phyloP scores from a whole-genome alignment of 2,329 filamentous ascomycete genomes.

The Diplodia mutila region DNA sequence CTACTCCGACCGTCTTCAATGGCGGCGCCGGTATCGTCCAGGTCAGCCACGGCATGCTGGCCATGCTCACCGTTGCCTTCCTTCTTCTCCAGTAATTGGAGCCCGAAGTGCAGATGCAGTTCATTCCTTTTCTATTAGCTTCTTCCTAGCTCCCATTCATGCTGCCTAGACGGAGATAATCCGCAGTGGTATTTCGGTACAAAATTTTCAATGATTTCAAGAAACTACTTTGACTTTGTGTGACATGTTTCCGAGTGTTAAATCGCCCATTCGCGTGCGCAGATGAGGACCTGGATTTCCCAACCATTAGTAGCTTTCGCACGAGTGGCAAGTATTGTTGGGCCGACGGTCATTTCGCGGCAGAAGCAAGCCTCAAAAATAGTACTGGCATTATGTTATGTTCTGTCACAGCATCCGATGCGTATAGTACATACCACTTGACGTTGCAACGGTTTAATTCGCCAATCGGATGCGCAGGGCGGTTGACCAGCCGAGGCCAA shows the following conservation, averaged over 20 bases:
- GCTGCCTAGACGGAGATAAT: neutral
- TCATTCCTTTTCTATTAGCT: neutral
- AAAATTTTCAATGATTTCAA: neutral
- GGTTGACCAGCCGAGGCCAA: neutral
- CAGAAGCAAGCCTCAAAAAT: neutral
- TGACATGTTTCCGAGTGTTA: neutral
- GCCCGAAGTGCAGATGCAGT: neutral
- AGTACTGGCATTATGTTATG: neutral
- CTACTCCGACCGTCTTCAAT: neutral
- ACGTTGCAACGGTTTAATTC: neutral
- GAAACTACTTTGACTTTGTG: neutral
- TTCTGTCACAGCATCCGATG: neutral
- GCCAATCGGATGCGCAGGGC: neutral
- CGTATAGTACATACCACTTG: neutral
- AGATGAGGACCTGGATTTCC: neutral
- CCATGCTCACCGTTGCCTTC: neutral
- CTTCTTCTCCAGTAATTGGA: slow-evolving; percentile 1
- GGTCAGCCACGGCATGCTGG: neutral
- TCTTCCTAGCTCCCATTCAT: neutral
- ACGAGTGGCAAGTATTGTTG: neutral
- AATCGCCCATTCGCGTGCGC: neutral
- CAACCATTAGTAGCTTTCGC: neutral
- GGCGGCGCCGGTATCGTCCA: neutral
- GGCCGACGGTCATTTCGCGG: neutral
- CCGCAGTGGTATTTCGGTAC: neutral